Base-by-base conservation (phyloP, 2,329 filamentous ascomycete genomes). In the Diaporthe nobilis region DNA sequence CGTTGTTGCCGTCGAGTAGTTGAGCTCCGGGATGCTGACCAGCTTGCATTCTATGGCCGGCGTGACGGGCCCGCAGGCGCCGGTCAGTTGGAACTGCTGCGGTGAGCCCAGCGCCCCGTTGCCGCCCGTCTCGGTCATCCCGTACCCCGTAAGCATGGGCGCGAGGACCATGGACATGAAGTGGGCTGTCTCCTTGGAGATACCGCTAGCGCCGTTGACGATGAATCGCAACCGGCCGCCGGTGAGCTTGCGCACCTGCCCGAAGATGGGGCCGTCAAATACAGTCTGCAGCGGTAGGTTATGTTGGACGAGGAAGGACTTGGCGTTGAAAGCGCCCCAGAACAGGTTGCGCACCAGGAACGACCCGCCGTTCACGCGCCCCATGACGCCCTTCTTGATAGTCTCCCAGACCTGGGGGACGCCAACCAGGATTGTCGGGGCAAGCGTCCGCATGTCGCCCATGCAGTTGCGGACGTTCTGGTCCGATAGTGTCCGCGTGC, bases 321-420 rank as follows among this genome's bases (percentile, higher is more conserved):
- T 94, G 76, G 89, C 86, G 80, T 85, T 86, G 79, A 90, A 88
- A 31, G 91, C 91, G 49, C 87, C 87, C 91, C 91, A 93, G 89
- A 99, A 99, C 77, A 98, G 85, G 80, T 93, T 92, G 85, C 89
- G 92, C 75, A 93, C 89, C 57, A 98, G 75, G n/a, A 89, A 84
- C 81, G 92, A 92, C 77, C 93, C 90, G 75, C 90, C 87, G 82
- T 94, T 93, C 76, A 98, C 92, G 85, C 95, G 95, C 80, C 88
- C 86, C 78, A 96, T 88, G 81, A 99, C 94, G 73, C 97, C 97
- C 88, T 99, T 99, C 88, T 95, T 96, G 81, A 99, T 94, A 1
- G 95, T 96, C 86, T 99, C 97, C 96, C 96, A 99, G 44, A 99
- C 94, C 75, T 97, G 96, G 2, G 97, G 97, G 4, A 99, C 97